Percentiles rank a stretch among this genome's conserved stretches.
Conservation (phyloP, 495 filamentous ascomycete genomes). For the Tuber borchii region DNA sequence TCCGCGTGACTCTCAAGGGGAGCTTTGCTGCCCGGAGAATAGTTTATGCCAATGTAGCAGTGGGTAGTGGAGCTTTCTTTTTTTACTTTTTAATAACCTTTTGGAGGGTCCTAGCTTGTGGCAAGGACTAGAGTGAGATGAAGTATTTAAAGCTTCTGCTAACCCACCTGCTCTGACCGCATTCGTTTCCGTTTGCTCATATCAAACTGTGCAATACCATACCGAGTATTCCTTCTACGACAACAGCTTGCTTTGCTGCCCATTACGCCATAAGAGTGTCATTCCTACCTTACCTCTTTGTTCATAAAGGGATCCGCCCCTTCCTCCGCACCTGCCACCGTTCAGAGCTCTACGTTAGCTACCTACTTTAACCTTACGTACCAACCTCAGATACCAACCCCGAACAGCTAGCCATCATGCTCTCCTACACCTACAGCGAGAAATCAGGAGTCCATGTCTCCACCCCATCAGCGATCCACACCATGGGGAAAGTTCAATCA, state of each 20-base stretch:
- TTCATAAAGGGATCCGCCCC: not conserved
- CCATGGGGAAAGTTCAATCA: slow-evolving; percentile 29
- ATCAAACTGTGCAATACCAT: not conserved
- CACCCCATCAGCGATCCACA: slow-evolving; percentile 25
- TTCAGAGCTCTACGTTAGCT: not conserved
- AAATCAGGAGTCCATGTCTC: slow-evolving; percentile 22
- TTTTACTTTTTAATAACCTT: not conserved
- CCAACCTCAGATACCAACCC: slow-evolving; percentile 8
- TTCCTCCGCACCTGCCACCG: not conserved
- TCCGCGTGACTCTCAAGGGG: slow-evolving; percentile 33
- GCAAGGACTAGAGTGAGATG: slow-evolving; percentile 8
- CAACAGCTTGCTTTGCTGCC: not conserved
- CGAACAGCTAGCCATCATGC: slow-evolving; percentile 19
- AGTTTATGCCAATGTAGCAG: not conserved
- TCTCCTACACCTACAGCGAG: slow-evolving; percentile 27
- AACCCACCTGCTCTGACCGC: slow-evolving; percentile 25
- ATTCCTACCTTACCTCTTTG: not conserved
- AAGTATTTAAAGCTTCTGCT: slow-evolving; percentile 37
- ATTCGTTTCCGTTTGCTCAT: not conserved
- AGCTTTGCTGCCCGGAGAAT: not conserved
- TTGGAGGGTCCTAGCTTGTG: not conserved
- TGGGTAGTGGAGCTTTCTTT: not conserved
- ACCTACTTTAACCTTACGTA: not conserved
- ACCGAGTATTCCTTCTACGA: not conserved
- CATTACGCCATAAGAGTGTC: not conserved